Conservation (phyloP, 768 basidiomycete genomes). For the Russula olivacea region DNA sequence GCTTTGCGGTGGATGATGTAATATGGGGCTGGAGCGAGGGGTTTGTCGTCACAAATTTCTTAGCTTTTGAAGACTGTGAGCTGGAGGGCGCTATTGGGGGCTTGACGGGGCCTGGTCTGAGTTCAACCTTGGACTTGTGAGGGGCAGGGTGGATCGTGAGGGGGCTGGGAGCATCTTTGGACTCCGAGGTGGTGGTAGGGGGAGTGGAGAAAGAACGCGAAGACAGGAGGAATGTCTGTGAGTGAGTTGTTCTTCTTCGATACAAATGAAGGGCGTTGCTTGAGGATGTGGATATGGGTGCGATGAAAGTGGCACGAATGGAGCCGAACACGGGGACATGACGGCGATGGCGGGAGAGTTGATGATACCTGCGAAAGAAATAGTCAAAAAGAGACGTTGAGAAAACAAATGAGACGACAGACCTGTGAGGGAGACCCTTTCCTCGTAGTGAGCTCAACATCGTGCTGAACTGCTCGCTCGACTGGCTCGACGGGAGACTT, state of each 20-base stretch:
- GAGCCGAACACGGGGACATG: not conserved
- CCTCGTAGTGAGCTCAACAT: slow-evolving; percentile 39
- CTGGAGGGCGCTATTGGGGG: slow-evolving; percentile 31
- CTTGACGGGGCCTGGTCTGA: slow-evolving; percentile 60
- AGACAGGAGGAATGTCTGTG: not conserved
- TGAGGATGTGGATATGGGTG: not conserved
- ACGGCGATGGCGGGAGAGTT: not conserved
- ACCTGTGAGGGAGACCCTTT: slow-evolving; percentile 39
- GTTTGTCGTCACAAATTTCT: slow-evolving; percentile 22
- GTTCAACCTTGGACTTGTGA: slow-evolving; percentile 46
- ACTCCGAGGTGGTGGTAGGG: slow-evolving; percentile 26
- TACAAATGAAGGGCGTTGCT: not conserved
- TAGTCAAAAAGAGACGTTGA: not conserved
- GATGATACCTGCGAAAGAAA: slow-evolving; percentile 11
- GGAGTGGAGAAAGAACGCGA: slow-evolving; percentile 31
- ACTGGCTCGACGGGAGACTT: no score
- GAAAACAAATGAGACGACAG: slow-evolving; percentile 7
- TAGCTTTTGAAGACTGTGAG: slow-evolving; percentile 23
- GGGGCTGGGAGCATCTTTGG: slow-evolving; percentile 27
- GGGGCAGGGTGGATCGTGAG: slow-evolving; percentile 28
- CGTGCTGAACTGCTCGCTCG: not conserved
- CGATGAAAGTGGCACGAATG: not conserved
- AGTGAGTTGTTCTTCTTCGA: not conserved
- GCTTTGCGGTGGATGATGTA: slow-evolving; percentile 8
- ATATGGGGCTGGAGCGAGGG: slow-evolving; percentile 23